Evolutionary conservation across 202 grass and related monocot species (phyloP), one percentile per base, ranked within the genome.

Genomic region (Dendrocalamus latiflorus): DNA sequence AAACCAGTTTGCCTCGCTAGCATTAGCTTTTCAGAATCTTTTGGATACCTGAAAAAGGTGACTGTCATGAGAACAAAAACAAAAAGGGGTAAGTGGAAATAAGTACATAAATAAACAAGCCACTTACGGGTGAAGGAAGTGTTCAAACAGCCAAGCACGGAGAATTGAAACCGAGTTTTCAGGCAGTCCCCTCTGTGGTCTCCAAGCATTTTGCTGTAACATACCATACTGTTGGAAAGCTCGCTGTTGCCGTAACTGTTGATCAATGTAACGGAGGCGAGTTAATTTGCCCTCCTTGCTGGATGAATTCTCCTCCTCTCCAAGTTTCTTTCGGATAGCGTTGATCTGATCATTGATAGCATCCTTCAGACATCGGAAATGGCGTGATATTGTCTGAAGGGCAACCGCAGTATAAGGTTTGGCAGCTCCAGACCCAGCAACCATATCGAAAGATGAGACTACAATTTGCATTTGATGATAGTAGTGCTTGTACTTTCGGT

Each of bases 391-490:
- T 75, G 97, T 99, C 86, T 96, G 91, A 81, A 99, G 93, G 25
- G 97, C 91, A 68, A 99, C 91, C 28, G 91, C 89, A 25, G 91
- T 99, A 71, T 99, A 99, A 45, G 97, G 91, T 68, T 94, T 99
- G 17, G 97, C 93, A 77, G 97, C 82, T 56, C 91, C 91, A 63
- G 87, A 83, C 28, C 91, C 93, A 70, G 93, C 87, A 85, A 94
- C 81, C 83, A 90, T 83, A 73, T 99, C 91, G n/a, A 99, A 99
- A 57, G 84, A 96, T 60, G 97, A 89, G 18, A 89, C 86, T 73
- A 99, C 89, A 73, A 96, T 86, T 91, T 96, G 93, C 97, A 99
- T 99, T 67, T 99, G 97, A 83, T 92, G 89, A 75, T 92, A 94
- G 65, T 96, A 99, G 67, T 99, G 97, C 56, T 94, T 96, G 72